phyloP scores from a whole-genome alignment of 345 rosid genomes.

The Corchorus capsularis region DNA sequence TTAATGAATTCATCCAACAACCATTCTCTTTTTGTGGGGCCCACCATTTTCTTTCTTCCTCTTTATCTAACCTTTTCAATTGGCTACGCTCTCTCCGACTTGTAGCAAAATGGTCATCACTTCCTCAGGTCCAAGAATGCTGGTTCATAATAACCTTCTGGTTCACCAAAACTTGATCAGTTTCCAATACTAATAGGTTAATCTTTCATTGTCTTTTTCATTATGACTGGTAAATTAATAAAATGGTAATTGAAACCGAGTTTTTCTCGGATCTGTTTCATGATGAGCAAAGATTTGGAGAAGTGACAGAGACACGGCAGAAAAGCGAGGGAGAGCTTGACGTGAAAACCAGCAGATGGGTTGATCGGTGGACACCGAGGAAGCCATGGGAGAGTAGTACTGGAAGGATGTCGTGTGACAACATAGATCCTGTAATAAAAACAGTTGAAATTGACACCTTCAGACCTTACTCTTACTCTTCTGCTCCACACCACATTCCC shows the following conservation, averaged over 20 bases:
- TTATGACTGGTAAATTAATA: too few species aligned
- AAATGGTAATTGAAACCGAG: neutral
- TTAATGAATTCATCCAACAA: too few species aligned
- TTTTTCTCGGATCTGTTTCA: neutral
- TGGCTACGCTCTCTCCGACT: too few species aligned
- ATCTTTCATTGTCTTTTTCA: too few species aligned
- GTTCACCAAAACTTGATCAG: too few species aligned
- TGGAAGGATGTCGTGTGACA: slow-evolving; percentile 60
- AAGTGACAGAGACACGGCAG: slow-evolving; percentile 36
- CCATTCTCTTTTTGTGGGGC: too few species aligned
- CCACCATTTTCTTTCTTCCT: too few species aligned
- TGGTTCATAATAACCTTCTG: too few species aligned
- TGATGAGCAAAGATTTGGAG: slow-evolving; percentile 46
- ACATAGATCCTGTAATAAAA: slow-evolving; percentile 64
- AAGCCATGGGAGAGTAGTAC: slow-evolving; percentile 28
- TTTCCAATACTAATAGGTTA: too few species aligned
- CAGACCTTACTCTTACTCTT: slow-evolving; percentile 38
- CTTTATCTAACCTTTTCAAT: too few species aligned
- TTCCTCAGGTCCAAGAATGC: too few species aligned
- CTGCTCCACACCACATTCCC: slow-evolving; percentile 26
- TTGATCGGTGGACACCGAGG: slow-evolving; percentile 38
- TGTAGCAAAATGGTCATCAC: too few species aligned
- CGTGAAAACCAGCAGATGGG: slow-evolving; percentile 32
- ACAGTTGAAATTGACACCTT: slow-evolving; percentile 70
- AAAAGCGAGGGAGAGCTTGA: slow-evolving; percentile 55